Base-by-base conservation (phyloP, 306 rosid genomes). In the Casuarina glauca region DNA sequence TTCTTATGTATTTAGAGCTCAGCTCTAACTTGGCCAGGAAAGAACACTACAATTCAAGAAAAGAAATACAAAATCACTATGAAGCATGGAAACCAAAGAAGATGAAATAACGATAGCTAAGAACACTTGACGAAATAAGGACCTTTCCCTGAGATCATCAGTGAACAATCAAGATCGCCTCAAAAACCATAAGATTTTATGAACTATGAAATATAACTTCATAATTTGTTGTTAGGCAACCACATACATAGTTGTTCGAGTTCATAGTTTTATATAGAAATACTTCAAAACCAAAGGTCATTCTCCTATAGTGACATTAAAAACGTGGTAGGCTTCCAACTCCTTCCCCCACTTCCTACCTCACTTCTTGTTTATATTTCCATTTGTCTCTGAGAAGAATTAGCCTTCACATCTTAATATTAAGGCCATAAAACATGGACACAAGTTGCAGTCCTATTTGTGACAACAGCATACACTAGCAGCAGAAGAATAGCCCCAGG, bases 1-100 rank as follows among this genome's bases (percentile, higher is more conserved):
- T 61, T 12, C 35, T 77, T 55, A 20, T 68, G 74, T 51, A 13
- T 51, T 16, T 2, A 76, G 66, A 73, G 5, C 69, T 50, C 62
- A 55, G 49, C 48, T 16, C 41, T 45, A 74, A 58, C 60, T 39
- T 41, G 38, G 9, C 19, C 5, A 66, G 43, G 58, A 52, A 4
- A 63, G 46, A 57, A 12, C 4, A 13, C 48, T 10, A 26, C 67
- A 42, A 55, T 74, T 50, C 7, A 12, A 7, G 76, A 13, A 41
- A 63, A 6, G 13, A 12, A 66, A 41, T 15, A 7, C 17, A 66
- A 7, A 41, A 15, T 15, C 42, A 45, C 41, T 20, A 16, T 13
- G 6, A 3, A 64, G 50, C 7, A 45, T 16, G 50, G 17, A 66
- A 10, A 66, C 50, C 4, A 20, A 42, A 66, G 36, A 66, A 41